These are phyloP conservation scores for Oryza glumipatula DNA, from an alignment of 176 grass and related monocot genomes.

Conservation along the genomic window DNA sequence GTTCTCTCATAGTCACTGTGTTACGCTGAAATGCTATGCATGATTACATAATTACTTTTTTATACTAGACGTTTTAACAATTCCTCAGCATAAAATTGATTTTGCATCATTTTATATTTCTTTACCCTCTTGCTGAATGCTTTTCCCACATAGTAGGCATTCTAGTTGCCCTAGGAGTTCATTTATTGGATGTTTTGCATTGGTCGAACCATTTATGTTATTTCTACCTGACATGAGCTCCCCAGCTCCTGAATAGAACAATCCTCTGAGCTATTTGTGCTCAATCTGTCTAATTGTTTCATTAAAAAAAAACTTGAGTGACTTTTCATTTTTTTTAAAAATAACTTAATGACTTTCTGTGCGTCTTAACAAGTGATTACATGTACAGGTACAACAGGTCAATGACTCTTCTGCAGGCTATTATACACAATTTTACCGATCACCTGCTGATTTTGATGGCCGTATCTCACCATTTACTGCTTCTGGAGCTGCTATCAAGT, in stretches of 20 bases:
- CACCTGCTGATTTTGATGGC: constrained; percentile 61
- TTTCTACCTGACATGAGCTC: not conserved
- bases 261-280: not conserved
- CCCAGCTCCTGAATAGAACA: not conserved
- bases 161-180: not conserved
- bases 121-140: constrained; percentile 8
- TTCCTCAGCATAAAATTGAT: not conserved
- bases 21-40: not conserved
- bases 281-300: not conserved
- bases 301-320: not conserved
- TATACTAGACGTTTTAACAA: not conserved
- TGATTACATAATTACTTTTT: constrained; percentile 5
- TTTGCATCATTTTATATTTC: constrained; percentile 4
- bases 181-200: not conserved
- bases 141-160: not conserved
- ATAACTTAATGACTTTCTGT: not conserved
- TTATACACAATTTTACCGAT: constrained; percentile 59
- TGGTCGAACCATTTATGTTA: not conserved
- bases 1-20: not conserved
- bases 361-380: constrained; percentile 4
- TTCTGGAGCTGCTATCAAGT: constrained; percentile 60
- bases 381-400: constrained; percentile 63
- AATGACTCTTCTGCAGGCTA: constrained; percentile 57
- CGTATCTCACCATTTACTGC: constrained; percentile 62
- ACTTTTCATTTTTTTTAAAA: not conserved